A percentile compares a stretch with the other conserved stretches of the same genome.
phyloP scores from a whole-genome alignment of 2,329 filamentous ascomycete genomes.

The Curvularia eragrostidis region DNA sequence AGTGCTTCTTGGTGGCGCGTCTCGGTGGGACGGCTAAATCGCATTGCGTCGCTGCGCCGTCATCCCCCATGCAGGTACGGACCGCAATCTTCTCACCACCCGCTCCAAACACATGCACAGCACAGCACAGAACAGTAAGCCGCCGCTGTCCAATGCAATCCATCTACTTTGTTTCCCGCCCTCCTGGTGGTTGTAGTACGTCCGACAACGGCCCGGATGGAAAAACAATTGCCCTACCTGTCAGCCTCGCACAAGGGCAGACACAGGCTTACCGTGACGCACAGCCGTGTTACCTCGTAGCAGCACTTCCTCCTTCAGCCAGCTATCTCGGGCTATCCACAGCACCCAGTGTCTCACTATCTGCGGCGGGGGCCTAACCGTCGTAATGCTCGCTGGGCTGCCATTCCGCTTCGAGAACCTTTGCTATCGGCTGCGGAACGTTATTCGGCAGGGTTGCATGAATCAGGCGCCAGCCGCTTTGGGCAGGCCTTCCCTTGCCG shows the following conservation, averaged over 20 bases:
- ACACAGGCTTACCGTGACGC: conserved; percentile 13
- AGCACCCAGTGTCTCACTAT: conserved; percentile 2
- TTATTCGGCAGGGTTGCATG: conserved; percentile 8
- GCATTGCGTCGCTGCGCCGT: conserved; percentile 9
- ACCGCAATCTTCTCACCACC: background rate
- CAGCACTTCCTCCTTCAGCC: conserved; percentile 19
- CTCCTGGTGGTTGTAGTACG: conserved; percentile 4
- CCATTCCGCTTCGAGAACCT: conserved; percentile 3
- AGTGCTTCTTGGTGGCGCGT: conserved; percentile 3
- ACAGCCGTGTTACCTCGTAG: conserved; percentile 20
- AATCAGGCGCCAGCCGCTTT: conserved; percentile 4
- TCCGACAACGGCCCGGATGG: conserved; percentile 7
- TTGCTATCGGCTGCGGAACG: conserved; percentile 5
- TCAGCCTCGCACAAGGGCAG: conserved; percentile 11
- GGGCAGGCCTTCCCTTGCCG: conserved; percentile 21
- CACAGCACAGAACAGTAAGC: no score
- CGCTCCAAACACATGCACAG: no score
- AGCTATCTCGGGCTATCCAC: conserved; percentile 9
- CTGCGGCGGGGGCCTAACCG: background rate
- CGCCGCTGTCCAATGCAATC: conserved; percentile 11
- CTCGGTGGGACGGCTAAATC: conserved; percentile 19
- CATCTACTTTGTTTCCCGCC: background rate
- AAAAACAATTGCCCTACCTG: background rate
- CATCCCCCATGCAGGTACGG: conserved; percentile 25
- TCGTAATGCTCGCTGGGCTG: background rate